Conservation (phyloP, 2,329 filamentous ascomycete genomes). For the Ophiostoma piceae region DNA sequence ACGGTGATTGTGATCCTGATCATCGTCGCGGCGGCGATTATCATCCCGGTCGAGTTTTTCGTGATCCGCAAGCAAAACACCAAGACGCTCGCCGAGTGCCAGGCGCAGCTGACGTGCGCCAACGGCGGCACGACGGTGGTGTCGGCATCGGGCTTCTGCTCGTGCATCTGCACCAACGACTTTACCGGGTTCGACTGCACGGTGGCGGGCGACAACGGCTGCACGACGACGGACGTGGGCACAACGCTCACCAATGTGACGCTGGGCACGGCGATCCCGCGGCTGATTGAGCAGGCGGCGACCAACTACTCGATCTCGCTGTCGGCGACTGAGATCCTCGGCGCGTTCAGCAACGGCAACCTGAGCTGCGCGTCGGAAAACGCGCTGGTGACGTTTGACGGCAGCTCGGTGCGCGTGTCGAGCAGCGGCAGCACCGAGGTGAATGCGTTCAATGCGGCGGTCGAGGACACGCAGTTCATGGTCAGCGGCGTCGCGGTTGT, state of each 20-base stretch:
- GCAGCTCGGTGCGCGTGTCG: slow-evolving; percentile 40
- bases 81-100: slow-evolving; percentile 49
- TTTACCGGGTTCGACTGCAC: slow-evolving; percentile 62
- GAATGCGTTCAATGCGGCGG: slow-evolving; percentile 24
- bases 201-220: slow-evolving; percentile 44
- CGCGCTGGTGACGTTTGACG: slow-evolving; percentile 78
- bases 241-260: slow-evolving; percentile 58
- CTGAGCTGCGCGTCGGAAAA: slow-evolving; percentile 83
- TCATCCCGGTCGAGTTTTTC: slow-evolving; percentile 66
- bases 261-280: slow-evolving; percentile 71
- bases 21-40: slow-evolving; percentile 72
- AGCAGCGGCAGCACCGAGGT: slow-evolving; percentile 31
- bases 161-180: slow-evolving; percentile 83
- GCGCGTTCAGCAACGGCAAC: slow-evolving; percentile 67
- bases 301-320: slow-evolving; percentile 72
- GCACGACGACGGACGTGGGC: slow-evolving; percentile 47
- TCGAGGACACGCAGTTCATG: not conserved
- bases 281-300: slow-evolving; percentile 61
- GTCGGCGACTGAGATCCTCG: slow-evolving; percentile 62
- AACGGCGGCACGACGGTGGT: slow-evolving; percentile 78
- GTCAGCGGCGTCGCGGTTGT: slow-evolving; percentile 23
- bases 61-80: slow-evolving; percentile 50
- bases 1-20: slow-evolving; percentile 60
- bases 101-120: slow-evolving; percentile 57
- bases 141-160: slow-evolving; percentile 58